Base-by-base conservation (phyloP, 495 filamentous ascomycete genomes). In the Hypoxylon cercidicola region DNA sequence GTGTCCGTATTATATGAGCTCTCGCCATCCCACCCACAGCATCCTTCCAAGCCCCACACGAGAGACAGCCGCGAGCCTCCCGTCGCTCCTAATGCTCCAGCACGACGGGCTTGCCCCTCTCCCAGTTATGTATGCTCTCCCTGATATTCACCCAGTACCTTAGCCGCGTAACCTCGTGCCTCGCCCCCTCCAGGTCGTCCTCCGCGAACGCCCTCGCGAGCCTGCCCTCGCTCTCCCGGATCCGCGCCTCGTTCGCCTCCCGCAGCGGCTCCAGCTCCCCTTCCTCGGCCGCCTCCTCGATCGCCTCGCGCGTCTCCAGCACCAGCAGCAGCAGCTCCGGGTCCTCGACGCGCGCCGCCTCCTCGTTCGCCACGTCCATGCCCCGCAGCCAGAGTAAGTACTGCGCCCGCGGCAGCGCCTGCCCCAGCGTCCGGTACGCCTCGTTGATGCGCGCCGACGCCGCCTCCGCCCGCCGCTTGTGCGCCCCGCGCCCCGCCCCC, bases 81-180 rank as follows among this genome's bases (percentile, higher is more conserved):
- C 25, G 3, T 28, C 25, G 3, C 25, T 28, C 20, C 55, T 68
- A 89, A 80, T 93, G 90, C 65, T 88, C 77, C 66, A 91, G 64
- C 25, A 87, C 80, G 64, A 90, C 83, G 47, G 82, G 79, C 73
- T 87, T 89, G 16, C 91, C 93, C 75, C 82, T 87, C 83, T 83
- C 93, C 95, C 94, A 97, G 67, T 85, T 84, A 73, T 87, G 78
- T 69, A 97, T 74, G 20, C 88, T 90, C 79, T 96, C 89, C 47
- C 85, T 83, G 48, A 99, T 86, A 82, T 93, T 95, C 70, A 88
- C 81, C 95, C 95, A 97, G 81, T 97, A 99, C 76, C 92, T 81
- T 82, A 98, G 78, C 75, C 83, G 78, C 6, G 96, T 87, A 41
- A 86, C 86, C 83, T 94, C 92, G 57, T 54, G 70, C 78, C 81